Conservation (phyloP, 495 filamentous ascomycete genomes). For the Lentithecium fluviatile region DNA sequence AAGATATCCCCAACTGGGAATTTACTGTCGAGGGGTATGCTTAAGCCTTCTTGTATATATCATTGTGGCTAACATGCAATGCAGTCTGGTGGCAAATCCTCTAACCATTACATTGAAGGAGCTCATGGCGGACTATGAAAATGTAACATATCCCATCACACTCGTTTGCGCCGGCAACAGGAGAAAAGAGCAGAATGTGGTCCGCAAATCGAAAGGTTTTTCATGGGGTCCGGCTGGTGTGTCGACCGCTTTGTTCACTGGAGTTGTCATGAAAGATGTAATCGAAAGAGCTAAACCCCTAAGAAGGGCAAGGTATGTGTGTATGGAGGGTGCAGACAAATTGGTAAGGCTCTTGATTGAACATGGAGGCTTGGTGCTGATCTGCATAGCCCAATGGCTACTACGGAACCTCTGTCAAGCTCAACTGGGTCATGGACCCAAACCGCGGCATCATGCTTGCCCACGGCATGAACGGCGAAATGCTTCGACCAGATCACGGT, state of each 20-base stretch:
- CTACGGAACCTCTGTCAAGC: slow-evolving; percentile 86
- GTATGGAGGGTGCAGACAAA: slow-evolving; percentile 90
- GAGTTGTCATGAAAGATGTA: slow-evolving; percentile 72
- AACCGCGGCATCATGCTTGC: slow-evolving; percentile 87
- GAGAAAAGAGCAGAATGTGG: slow-evolving; percentile 90
- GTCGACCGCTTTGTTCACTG: slow-evolving; percentile 88
- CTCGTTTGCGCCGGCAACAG: slow-evolving; percentile 93
- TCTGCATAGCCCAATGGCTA: slow-evolving; percentile 70
- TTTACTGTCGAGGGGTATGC: slow-evolving; percentile 77
- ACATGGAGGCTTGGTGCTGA: slow-evolving; percentile 16
- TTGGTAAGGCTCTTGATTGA: slow-evolving; percentile 49
- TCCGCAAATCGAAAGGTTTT: slow-evolving; percentile 91
- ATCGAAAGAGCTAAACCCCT: slow-evolving; percentile 66
- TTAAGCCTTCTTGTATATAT: neutral
- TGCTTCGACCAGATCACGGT: slow-evolving; percentile 82
- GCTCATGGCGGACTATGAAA: slow-evolving; percentile 72
- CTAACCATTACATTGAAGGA: slow-evolving; percentile 72
- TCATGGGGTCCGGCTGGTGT: slow-evolving; percentile 92
- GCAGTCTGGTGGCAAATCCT: slow-evolving; percentile 71
- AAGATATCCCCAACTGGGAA: slow-evolving; percentile 75
- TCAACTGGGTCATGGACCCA: slow-evolving; percentile 85
- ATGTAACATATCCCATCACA: slow-evolving; percentile 84
- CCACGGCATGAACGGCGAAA: slow-evolving; percentile 90
- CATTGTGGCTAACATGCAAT: slow-evolving; percentile 24
- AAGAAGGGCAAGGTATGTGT: slow-evolving; percentile 76